phyloP scores from a whole-genome alignment of 305 asterid species.

The Fraxinus angustifolia region DNA sequence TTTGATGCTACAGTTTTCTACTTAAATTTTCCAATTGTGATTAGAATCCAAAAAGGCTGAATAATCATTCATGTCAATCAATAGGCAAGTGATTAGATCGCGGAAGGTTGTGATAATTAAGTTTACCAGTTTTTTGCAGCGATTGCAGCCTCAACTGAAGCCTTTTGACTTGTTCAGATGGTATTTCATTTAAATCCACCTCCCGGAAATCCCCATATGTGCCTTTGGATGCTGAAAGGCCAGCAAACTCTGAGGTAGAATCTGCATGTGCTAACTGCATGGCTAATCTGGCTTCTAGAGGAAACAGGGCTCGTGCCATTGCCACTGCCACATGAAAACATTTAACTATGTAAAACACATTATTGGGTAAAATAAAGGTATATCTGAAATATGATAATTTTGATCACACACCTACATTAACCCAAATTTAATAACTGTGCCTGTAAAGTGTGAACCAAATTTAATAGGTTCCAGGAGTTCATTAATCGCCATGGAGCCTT shows the following conservation, averaged over 20 bases:
- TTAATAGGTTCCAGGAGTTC: background rate
- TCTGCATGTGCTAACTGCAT: conserved; percentile 80
- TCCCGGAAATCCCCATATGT: conserved; percentile 43
- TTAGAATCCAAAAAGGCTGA: background rate
- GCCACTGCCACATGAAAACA: conserved; percentile 49
- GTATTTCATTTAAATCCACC: conserved; percentile 68
- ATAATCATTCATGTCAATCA: background rate
- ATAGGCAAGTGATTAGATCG: background rate
- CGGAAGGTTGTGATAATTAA: background rate
- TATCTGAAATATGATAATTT: background rate
- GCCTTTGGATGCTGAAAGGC: conserved; percentile 54
- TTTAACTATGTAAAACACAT: background rate
- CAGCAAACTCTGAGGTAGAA: conserved; percentile 59
- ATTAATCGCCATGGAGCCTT: background rate
- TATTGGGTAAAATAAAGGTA: background rate
- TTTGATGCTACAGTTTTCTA: background rate
- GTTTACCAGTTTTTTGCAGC: conserved; percentile 69
- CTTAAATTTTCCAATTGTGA: background rate
- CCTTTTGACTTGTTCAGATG: conserved; percentile 71
- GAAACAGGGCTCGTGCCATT: conserved; percentile 73
- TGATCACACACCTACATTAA: background rate
- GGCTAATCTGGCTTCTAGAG: conserved; percentile 70
- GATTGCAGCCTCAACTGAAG: conserved; percentile 60
- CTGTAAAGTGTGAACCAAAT: background rate
- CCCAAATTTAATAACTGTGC: background rate